Percentiles rank a stretch among this genome's conserved stretches.
These are phyloP conservation scores for Solanum hybrid DNA, from an alignment of 305 asterid genomes.

Conservation along the genomic window DNA sequence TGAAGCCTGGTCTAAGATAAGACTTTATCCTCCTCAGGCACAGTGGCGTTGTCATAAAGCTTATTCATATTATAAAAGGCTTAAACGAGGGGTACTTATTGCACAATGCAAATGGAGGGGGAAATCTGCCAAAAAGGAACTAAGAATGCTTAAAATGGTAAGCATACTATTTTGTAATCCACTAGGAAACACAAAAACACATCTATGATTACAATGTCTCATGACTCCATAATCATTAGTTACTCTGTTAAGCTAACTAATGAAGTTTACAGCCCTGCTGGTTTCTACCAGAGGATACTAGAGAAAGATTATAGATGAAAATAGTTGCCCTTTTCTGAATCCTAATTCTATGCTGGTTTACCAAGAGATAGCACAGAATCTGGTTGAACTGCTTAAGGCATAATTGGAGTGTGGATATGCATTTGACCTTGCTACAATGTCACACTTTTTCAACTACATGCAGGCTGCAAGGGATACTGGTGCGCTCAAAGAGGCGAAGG, in stretches of 20 bases:
- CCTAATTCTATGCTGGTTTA: neutral
- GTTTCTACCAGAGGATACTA: neutral
- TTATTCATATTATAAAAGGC: slow-evolving; percentile 50
- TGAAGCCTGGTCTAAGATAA: slow-evolving; percentile 15
- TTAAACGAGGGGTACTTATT: slow-evolving; percentile 59
- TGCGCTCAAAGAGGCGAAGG: slow-evolving; percentile 98
- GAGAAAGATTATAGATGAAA: neutral
- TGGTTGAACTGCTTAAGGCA: neutral
- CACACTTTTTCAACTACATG: slow-evolving; percentile 12
- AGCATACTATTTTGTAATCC: slow-evolving; percentile 18
- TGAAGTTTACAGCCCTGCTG: neutral
- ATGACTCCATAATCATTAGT: neutral
- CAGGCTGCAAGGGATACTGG: slow-evolving; percentile 99
- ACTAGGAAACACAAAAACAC: neutral
- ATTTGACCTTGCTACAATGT: neutral
- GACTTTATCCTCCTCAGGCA: slow-evolving; percentile 39
- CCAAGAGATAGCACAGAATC: neutral
- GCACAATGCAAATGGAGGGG: slow-evolving; percentile 95
- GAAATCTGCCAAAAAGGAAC: slow-evolving; percentile 60
- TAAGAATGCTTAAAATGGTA: slow-evolving; percentile 91
- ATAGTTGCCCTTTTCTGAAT: neutral
- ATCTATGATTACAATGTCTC: neutral
- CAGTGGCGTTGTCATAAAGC: slow-evolving; percentile 81
- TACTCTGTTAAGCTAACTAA: neutral
- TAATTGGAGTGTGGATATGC: neutral